Conservation (phyloP, 2,329 filamentous ascomycete species). For the Xylariomycetidae sp. region DNA sequence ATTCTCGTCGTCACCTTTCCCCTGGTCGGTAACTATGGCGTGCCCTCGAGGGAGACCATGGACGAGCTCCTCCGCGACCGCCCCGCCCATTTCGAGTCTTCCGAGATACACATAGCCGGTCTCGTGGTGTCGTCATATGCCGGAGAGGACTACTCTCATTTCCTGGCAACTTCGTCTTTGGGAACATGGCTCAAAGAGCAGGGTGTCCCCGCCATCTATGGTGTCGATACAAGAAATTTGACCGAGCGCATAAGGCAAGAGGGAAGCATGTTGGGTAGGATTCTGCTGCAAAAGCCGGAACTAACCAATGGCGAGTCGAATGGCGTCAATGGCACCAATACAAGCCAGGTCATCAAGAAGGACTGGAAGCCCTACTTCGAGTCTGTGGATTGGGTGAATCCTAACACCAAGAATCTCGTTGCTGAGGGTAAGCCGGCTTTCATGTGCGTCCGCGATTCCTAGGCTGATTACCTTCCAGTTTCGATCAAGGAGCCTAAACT, state of each 20-base stretch:
- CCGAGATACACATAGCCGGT: conserved; percentile 87
- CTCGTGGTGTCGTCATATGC: conserved; percentile 87
- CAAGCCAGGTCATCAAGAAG: conserved; percentile 31
- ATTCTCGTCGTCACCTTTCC: conserved; percentile 96
- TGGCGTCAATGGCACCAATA: conserved; percentile 31
- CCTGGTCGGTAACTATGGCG: conserved; percentile 94
- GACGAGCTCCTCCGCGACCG: conserved; percentile 81
- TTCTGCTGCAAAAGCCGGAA: conserved; percentile 64
- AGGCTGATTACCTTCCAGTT: conserved; percentile 54
- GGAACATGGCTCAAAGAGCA: conserved; percentile 96
- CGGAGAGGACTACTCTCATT: conserved; percentile 93
- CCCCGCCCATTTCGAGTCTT: conserved; percentile 89
- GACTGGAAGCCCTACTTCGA: conserved; percentile 61
- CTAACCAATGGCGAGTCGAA: conserved; percentile 37
- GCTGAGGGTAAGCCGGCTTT: conserved; percentile 71
- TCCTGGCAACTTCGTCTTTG: conserved; percentile 82
- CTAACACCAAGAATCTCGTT: conserved; percentile 88
- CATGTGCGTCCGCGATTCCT: conserved; percentile 11
- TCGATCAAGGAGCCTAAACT: conserved; percentile 83
- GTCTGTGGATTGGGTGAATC: conserved; percentile 80
- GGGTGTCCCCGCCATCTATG: conserved; percentile 87
- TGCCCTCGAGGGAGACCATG: conserved; percentile 77
- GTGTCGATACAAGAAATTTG: conserved; percentile 85
- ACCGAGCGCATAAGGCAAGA: conserved; percentile 92
- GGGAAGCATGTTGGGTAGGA: conserved; percentile 91